Conservation (phyloP, 2,329 filamentous ascomycete genomes). For the Phaeosphaeria sp. region DNA sequence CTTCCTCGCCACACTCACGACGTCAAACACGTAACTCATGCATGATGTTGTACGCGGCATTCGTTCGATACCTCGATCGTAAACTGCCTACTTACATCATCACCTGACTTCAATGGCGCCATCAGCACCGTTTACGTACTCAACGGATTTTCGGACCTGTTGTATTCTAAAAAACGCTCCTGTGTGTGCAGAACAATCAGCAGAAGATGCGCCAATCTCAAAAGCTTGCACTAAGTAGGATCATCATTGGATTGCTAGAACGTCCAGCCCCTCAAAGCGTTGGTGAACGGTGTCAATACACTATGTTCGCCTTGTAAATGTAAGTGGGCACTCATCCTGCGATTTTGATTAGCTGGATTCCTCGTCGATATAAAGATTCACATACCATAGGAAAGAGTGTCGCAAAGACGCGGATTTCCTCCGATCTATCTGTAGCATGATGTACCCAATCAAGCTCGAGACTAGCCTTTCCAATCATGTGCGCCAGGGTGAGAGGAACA, state of each 20-base stretch:
- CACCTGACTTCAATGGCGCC: no score
- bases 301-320: conserved; percentile 58
- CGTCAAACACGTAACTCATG: no score
- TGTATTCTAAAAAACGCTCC: no score
- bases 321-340: conserved; percentile 81
- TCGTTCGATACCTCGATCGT: no score
- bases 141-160: background rate
- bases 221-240: background rate
- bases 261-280: background rate
- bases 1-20: background rate
- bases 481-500: conserved; percentile 82
- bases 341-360: background rate
- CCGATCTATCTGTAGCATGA: conserved; percentile 77
- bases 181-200: no score
- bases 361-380: conserved; percentile 23
- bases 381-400: conserved; percentile 93
- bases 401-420: conserved; percentile 96
- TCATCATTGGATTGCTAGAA: background rate
- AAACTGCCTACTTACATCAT: no score
- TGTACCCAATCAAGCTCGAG: conserved; percentile 88
- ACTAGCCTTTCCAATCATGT: conserved; percentile 87
- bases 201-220: no score
- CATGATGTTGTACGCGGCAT: no score
- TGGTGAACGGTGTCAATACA: background rate
- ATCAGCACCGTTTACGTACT: no score